phyloP scores from a whole-genome alignment of 202 grass and related monocot species.

The Panicum hallii region DNA sequence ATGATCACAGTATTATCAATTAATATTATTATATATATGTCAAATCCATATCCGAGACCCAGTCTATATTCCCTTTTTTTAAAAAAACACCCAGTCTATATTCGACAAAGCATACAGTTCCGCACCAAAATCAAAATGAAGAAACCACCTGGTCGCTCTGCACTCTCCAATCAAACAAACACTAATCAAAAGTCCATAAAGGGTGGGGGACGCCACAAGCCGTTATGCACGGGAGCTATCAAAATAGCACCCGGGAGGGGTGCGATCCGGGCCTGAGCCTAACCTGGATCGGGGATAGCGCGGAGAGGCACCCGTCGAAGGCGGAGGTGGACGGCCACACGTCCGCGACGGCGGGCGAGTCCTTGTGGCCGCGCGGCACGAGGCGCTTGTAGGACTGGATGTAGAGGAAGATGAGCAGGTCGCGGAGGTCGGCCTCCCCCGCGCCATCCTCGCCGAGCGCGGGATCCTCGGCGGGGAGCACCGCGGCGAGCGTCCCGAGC shows the following conservation, averaged over 20 bases:
- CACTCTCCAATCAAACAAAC: constrained; percentile 30
- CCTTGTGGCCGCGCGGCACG: constrained; percentile 79
- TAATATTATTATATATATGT: background rate
- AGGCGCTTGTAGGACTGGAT: constrained; percentile 97
- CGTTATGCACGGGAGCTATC: background rate
- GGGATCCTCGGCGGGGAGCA: constrained; percentile 61
- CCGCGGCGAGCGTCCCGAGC: constrained; percentile 81
- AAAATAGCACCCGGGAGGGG: background rate
- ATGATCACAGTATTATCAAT: background rate
- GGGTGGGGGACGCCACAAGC: background rate
- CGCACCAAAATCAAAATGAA: background rate
- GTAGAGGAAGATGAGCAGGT: constrained; percentile 90
- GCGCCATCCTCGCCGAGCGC: constrained; percentile 47
- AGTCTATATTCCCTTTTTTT: background rate
- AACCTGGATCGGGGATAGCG: constrained; percentile 94
- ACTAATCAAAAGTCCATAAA: background rate
- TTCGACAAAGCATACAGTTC: background rate
- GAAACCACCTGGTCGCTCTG: background rate
- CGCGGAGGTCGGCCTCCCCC: constrained; percentile 66
- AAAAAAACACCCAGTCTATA: background rate
- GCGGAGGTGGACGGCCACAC: constrained; percentile 97
- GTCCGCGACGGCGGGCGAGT: constrained; percentile 81
- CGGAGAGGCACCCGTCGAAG: constrained; percentile 91
- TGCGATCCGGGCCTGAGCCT: constrained; percentile 45
- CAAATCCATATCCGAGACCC: background rate